Conservation (phyloP, 371 early-diverging fungal genomes). For the Zopfochytrium polystomum region DNA sequence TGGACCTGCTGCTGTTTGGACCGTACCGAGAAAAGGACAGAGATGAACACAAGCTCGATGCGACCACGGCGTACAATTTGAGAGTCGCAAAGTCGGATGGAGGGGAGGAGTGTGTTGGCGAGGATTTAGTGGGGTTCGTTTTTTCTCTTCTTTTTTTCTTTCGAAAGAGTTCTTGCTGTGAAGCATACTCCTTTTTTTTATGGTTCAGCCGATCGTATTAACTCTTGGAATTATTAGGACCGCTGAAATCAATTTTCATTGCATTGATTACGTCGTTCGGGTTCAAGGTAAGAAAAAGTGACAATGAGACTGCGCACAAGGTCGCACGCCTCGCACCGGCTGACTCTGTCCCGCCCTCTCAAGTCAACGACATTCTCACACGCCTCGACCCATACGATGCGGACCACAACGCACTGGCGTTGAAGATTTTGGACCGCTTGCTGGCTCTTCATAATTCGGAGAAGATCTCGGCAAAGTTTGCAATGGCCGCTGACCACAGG, state of each 20-base stretch:
- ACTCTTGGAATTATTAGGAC: slow-evolving; percentile 19
- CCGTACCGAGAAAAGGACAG: slow-evolving; percentile 51
- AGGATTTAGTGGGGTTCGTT: background rate
- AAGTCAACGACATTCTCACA: slow-evolving; percentile 53
- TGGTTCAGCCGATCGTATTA: background rate
- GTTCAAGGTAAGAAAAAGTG: slow-evolving; percentile 31
- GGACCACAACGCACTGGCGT: slow-evolving; percentile 33
- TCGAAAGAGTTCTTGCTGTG: background rate
- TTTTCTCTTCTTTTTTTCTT: background rate
- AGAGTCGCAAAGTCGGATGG: slow-evolving; percentile 20
- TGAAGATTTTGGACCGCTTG: slow-evolving; percentile 36
- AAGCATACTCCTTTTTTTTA: background rate
- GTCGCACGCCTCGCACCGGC: no score
- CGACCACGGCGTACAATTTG: slow-evolving; percentile 48
- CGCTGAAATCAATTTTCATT: slow-evolving; percentile 34
- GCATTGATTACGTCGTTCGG: slow-evolving; percentile 57
- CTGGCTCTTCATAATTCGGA: slow-evolving; percentile 21
- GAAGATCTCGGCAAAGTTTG: slow-evolving; percentile 33
- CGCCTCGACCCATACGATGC: slow-evolving; percentile 38
- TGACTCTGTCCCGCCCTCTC: no score
- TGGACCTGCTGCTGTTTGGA: slow-evolving; percentile 50
- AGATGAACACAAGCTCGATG: slow-evolving; percentile 57
- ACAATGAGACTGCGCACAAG: no score
- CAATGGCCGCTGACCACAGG: slow-evolving; percentile 47
- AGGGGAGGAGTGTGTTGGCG: slow-evolving; percentile 22